Percentiles rank a stretch among this genome's conserved stretches.
Evolutionary conservation across 2,329 filamentous ascomycete species (phyloP).

Genomic region (Sclerotinia trifoliorum): DNA sequence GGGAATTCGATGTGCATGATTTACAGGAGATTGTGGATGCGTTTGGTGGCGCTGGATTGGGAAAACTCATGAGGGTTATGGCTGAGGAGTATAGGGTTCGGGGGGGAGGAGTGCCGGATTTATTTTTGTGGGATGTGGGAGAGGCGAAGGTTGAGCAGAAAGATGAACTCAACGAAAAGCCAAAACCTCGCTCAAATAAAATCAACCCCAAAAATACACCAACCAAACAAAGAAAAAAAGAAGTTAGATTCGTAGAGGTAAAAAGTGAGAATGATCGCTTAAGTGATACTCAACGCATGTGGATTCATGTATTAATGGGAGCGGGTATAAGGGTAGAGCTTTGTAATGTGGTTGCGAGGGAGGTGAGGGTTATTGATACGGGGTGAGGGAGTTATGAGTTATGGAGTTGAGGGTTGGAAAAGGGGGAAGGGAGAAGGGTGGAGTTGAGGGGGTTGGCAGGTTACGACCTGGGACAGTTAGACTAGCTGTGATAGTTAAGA

Average conservation of each 20-base stretch:
- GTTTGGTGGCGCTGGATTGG: conserved; percentile 78
- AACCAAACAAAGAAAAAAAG: conserved; percentile 26
- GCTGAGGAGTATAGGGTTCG: conserved; percentile 90
- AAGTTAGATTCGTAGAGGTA: conserved; percentile 37
- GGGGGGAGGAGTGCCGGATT: conserved; percentile 84
- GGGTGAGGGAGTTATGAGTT: conserved; percentile 5
- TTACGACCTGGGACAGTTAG: too few relatives aligned
- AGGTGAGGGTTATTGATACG: conserved; percentile 34
- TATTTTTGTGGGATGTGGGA: conserved; percentile 72
- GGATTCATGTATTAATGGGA: conserved; percentile 89
- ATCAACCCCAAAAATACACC: too few relatives aligned
- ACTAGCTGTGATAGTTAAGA: too few relatives aligned
- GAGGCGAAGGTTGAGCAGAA: neutral
- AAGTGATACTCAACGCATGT: conserved; percentile 92
- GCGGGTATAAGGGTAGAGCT: conserved; percentile 85
- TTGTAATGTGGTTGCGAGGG: conserved; percentile 54
- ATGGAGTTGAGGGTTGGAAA: neutral
- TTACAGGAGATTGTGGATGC: conserved; percentile 74
- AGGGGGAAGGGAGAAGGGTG: too few relatives aligned
- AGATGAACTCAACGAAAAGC: too few relatives aligned
- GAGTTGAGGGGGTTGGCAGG: too few relatives aligned
- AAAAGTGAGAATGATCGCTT: conserved; percentile 76
- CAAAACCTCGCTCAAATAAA: too few relatives aligned
- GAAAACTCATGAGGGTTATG: conserved; percentile 86
- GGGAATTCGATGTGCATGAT: conserved; percentile 80